Percentiles rank a stretch among this genome's conserved stretches.
Conservation (phyloP, 495 filamentous ascomycete species). For the Talaromyces nanjingensis region DNA sequence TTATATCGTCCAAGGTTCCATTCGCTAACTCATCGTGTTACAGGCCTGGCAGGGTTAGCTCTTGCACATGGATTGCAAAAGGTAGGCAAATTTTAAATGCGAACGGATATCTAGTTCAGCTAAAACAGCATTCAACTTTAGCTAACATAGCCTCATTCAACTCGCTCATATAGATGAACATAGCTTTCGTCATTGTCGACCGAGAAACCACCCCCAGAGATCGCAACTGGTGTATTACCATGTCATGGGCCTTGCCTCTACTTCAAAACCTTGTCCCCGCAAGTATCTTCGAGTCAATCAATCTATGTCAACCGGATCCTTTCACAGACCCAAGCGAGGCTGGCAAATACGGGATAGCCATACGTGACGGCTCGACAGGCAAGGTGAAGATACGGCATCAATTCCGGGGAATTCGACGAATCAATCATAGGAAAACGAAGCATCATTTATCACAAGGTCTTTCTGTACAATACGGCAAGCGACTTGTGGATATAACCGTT, state of each 20-base stretch:
- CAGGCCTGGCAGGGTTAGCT: slow-evolving; percentile 1
- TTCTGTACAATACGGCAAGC: not conserved
- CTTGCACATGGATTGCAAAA: slow-evolving; percentile 4
- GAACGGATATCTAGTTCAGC: not conserved
- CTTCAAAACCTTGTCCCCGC: slow-evolving; percentile 2
- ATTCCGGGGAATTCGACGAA: not conserved
- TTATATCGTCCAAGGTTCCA: not conserved
- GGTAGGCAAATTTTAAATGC: not conserved
- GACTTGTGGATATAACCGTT: not conserved
- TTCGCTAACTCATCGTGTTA: not conserved
- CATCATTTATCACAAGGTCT: not conserved
- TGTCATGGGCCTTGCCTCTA: not conserved
- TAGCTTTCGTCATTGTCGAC: slow-evolving; percentile 1
- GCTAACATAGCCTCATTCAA: not conserved
- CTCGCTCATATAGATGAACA: not conserved
- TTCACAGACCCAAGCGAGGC: not conserved
- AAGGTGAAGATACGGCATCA: not conserved
- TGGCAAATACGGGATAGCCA: not conserved
- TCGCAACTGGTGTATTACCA: slow-evolving; percentile 4
- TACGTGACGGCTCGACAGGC: not conserved
- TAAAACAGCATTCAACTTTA: not conserved
- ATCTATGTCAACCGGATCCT: slow-evolving; percentile 2
- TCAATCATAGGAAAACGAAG: not conserved
- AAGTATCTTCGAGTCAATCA: not conserved
- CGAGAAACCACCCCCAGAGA: slow-evolving; percentile 5